Percentiles rank a stretch among this genome's conserved stretches.
Conservation (phyloP, 2,329 filamentous ascomycete species). For the Bipolaris oryzae region DNA sequence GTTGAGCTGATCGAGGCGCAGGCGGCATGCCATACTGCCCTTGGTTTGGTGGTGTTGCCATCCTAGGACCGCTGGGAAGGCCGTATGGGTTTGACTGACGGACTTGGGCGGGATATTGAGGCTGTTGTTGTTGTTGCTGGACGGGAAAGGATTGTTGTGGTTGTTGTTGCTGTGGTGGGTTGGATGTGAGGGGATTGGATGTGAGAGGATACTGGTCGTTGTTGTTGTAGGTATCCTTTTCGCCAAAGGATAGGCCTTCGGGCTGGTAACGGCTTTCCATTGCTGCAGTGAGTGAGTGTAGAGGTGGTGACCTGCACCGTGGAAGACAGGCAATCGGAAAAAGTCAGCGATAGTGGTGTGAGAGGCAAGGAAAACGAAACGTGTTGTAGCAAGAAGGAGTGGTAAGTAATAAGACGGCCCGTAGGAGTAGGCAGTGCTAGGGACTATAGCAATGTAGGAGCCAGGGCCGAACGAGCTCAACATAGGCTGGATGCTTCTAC, state of each 20-base stretch:
- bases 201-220: conserved; percentile 25
- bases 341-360: conserved; percentile 22
- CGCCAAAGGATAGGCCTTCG: conserved; percentile 34
- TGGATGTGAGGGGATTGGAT: conserved; percentile 3
- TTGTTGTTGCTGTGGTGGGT: conserved; percentile 18
- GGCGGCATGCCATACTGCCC: conserved; percentile 22
- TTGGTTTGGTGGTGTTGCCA: conserved; percentile 21
- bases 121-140: conserved; percentile 12
- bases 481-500: conserved; percentile 21
- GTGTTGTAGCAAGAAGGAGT: conserved; percentile 19
- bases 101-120: conserved; percentile 18
- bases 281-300: conserved; percentile 23
- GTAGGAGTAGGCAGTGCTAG: conserved; percentile 22
- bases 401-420: conserved; percentile 34
- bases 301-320: conserved; percentile 40
- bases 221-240: conserved; percentile 30
- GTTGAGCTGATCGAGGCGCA: conserved; percentile 9
- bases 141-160: background rate
- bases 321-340: conserved; percentile 24
- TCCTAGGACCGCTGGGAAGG: conserved; percentile 22
- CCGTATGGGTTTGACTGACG: conserved; percentile 14
- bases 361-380: conserved; percentile 20
- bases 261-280: conserved; percentile 43
- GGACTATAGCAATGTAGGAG: conserved; percentile 34
- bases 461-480: conserved; percentile 25